phyloP scores from a whole-genome alignment of 495 filamentous ascomycete genomes.

The Staphylotrichum tortipilum region DNA sequence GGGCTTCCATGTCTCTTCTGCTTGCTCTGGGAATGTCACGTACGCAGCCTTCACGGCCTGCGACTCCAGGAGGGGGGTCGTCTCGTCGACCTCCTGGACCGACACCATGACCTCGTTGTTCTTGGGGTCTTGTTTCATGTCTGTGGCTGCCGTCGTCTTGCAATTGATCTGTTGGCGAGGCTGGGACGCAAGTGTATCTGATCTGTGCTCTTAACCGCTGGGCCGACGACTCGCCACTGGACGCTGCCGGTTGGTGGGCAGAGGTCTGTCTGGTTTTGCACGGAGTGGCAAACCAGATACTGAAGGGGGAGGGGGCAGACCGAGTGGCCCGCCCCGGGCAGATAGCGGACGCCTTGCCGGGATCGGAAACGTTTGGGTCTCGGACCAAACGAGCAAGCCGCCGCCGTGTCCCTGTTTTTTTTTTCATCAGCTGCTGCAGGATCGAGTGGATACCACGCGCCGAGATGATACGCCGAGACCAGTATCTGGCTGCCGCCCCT shows the following conservation, averaged over 20 bases:
- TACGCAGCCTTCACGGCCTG: slow-evolving; percentile 13
- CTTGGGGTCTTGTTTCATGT: background rate
- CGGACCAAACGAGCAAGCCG: no score
- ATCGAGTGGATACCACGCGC: no score
- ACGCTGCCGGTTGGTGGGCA: background rate
- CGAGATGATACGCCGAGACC: no score
- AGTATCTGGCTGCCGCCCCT: no score
- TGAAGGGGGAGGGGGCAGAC: background rate
- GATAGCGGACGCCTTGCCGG: no score
- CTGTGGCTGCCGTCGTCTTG: background rate
- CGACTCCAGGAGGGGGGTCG: slow-evolving; percentile 16
- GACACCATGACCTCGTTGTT: background rate
- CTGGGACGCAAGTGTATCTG: background rate
- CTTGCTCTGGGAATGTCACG: slow-evolving; percentile 15
- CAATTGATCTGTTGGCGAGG: background rate
- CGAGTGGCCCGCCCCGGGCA: background rate
- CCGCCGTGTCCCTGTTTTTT: no score
- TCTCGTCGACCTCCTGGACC: slow-evolving; percentile 8
- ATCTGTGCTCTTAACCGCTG: background rate
- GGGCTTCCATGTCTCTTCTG: slow-evolving; percentile 17
- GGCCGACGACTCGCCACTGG: background rate
- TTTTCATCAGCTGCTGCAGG: no score
- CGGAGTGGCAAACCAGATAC: background rate
- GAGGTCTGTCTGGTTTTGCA: background rate
- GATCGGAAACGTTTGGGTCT: no score